phyloP scores from a whole-genome alignment of 2,329 filamentous ascomycete genomes.

The Cadophora luteo-olivacea region DNA sequence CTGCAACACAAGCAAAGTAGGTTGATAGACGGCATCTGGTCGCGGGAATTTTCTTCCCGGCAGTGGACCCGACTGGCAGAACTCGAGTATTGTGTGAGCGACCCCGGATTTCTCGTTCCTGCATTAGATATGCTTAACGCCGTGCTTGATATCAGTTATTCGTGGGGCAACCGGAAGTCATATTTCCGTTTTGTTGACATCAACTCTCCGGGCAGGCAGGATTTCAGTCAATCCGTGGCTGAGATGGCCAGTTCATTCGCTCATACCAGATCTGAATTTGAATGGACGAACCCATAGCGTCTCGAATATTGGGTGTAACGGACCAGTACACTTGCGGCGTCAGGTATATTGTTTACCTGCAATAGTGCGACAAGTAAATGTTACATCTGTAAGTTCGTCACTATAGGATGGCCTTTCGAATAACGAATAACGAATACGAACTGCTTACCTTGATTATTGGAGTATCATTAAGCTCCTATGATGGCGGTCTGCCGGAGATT shows the following conservation, averaged over 20 bases:
- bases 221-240: not conserved
- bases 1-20: slow-evolving; percentile 5
- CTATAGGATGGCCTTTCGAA: slow-evolving; percentile 4
- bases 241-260: not conserved
- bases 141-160: not conserved
- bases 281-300: slow-evolving; percentile 2
- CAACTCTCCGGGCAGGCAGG: not conserved
- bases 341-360: slow-evolving; percentile 14
- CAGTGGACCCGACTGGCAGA: slow-evolving; percentile 10
- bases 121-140: slow-evolving; percentile 7
- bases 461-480: not conserved
- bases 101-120: not conserved
- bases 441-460: not conserved
- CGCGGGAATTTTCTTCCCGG: not conserved
- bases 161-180: not conserved
- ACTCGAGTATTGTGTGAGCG: slow-evolving; percentile 1
- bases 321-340: not conserved
- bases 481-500: not conserved
- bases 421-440: slow-evolving; percentile 9
- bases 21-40: not conserved
- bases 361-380: slow-evolving; percentile 14
- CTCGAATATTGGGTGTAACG: not conserved
- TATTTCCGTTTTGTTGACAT: not conserved
- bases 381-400: not conserved
- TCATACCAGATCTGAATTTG: not conserved